These are phyloP conservation scores for Plasmodium berghei DNA, from an alignment of 169 alveolate species.

Conservation along the genomic window DNA sequence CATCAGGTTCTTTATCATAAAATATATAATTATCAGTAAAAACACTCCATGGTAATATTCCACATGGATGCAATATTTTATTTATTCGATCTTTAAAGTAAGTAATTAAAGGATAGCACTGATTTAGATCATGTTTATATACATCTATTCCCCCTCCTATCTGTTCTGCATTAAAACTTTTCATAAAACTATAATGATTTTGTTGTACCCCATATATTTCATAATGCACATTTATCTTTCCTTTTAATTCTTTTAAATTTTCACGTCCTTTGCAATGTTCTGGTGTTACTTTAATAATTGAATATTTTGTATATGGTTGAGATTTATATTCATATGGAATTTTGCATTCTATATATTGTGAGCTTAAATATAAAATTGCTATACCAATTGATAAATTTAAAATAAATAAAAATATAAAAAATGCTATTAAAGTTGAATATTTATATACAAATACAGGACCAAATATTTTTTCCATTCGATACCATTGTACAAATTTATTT, in stretches of 20 bases:
- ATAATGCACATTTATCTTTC: conserved; percentile 62
- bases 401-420: conserved; percentile 39
- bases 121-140: conserved; percentile 27
- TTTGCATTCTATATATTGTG: conserved; percentile 63
- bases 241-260: conserved; percentile 36
- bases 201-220: conserved; percentile 55
- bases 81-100: conserved; percentile 58
- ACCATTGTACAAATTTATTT: conserved; percentile 63
- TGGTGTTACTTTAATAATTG: conserved; percentile 62
- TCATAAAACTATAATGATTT: conserved; percentile 46
- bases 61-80: conserved; percentile 83
- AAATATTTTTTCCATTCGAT: conserved; percentile 52
- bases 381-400: conserved; percentile 41
- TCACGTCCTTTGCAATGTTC: conserved; percentile 53
- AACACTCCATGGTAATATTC: conserved; percentile 79
- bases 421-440: conserved; percentile 29
- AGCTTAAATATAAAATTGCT: conserved; percentile 20
- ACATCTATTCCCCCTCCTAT: conserved; percentile 35
- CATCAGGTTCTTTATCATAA: conserved; percentile 71
- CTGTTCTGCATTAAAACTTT: conserved; percentile 50
- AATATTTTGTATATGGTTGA: conserved; percentile 59
- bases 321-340: conserved; percentile 65
- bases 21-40: conserved; percentile 79
- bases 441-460: conserved; percentile 56
- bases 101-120: conserved; percentile 68